Conservation (phyloP, 139 green algal species). For the Chlamydomonas schloesseri region DNA sequence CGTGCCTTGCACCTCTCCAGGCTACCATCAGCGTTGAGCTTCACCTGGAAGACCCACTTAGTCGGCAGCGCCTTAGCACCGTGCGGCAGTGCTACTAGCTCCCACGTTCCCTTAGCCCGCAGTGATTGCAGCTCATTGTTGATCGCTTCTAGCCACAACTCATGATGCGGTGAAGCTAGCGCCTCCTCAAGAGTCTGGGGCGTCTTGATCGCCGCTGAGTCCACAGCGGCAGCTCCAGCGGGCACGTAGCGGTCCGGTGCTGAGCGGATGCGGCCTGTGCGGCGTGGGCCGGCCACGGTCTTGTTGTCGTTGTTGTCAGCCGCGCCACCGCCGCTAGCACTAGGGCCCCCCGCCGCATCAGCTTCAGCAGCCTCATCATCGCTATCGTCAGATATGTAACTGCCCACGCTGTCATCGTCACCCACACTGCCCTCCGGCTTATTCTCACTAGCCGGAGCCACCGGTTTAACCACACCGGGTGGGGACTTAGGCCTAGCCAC, state of each 20-base stretch:
- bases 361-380: neutral
- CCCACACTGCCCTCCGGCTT: too few species aligned
- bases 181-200: neutral
- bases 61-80: neutral
- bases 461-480: too few species aligned
- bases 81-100: neutral
- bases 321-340: too few species aligned
- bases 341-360: too few species aligned
- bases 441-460: too few species aligned
- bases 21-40: conserved; percentile 24
- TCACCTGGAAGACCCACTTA: conserved; percentile 43
- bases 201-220: neutral
- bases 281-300: too few species aligned
- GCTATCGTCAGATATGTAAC: neutral
- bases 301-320: too few species aligned
- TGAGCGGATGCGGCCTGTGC: neutral
- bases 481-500: too few species aligned
- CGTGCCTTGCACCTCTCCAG: conserved; percentile 41
- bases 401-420: too few species aligned
- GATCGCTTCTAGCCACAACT: conserved; percentile 25
- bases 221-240: neutral
- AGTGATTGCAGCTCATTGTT: conserved; percentile 31
- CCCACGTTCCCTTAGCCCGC: neutral
- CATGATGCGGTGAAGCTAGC: neutral
- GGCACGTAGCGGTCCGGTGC: neutral